phyloP scores from a whole-genome alignment of 495 filamentous ascomycete genomes.

The Thermothielavioides terrestris region DNA sequence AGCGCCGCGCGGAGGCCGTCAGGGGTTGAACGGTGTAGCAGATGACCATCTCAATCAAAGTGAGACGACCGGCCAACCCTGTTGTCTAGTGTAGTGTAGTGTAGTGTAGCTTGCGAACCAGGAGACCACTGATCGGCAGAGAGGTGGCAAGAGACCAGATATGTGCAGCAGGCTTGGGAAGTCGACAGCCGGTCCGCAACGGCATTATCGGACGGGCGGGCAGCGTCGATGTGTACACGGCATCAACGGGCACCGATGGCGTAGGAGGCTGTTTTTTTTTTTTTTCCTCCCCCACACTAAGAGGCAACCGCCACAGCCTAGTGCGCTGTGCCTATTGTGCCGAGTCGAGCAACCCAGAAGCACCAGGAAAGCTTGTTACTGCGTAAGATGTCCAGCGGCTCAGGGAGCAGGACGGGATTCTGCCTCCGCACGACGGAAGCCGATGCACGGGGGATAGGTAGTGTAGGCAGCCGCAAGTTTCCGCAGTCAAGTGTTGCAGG shows the following conservation, averaged over 20 bases:
- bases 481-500: no score
- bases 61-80: slow-evolving; percentile 2
- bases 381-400: no score
- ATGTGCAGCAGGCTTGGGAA: background rate
- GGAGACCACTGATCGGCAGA: background rate
- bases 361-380: no score
- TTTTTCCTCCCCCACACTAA: background rate
- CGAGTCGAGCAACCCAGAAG: background rate
- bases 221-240: background rate
- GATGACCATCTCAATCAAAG: slow-evolving; percentile 2
- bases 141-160: background rate
- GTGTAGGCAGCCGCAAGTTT: no score
- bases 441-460: no score
- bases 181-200: background rate
- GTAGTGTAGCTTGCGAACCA: background rate
- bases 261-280: slow-evolving; percentile 8
- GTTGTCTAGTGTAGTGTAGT: no score
- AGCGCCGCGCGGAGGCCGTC: slow-evolving; percentile 3
- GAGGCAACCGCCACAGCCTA: slow-evolving; percentile 1
- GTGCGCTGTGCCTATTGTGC: no score
- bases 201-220: background rate
- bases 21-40: background rate
- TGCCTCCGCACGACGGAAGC: no score
- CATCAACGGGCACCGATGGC: background rate
- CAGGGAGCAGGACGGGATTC: no score